Base-by-base conservation (phyloP, 495 filamentous ascomycete species). In the Aspergillus nanangensis region DNA sequence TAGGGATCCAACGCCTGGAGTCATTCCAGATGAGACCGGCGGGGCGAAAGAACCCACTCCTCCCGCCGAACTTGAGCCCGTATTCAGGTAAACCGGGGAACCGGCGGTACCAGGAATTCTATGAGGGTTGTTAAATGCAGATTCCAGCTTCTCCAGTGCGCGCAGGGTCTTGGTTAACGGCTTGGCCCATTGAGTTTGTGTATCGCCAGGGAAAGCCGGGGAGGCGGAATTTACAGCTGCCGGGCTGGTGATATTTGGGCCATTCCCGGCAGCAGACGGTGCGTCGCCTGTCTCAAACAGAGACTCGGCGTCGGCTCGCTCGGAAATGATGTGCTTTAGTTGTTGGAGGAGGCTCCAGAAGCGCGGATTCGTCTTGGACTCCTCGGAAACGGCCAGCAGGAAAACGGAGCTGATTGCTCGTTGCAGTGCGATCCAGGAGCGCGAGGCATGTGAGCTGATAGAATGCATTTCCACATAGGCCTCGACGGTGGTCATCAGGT, bases 331-430 rank as follows among this genome's bases (percentile, higher is more conserved):
- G 14, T 53, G 41, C 38, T 75, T 71, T 2, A 75, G 57, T 23
- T 61, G 55, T 20, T 56, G 65, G n/a, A 75, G 47, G 4, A 73
- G 57, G 15, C 47, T 53, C 69, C 65, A 71, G 10, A 71, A 66
- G 3, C 51, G 61, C 0, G 69, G 50, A 8, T 71, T 63, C 4
- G 57, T 55, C 40, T 73, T 71, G 10, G 62, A 62, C 45, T 73
- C 71, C 10, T 72, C 71, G 13, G 68, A 61, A 14, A 76, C 69
- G 5, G 70, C 70, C 2, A 76, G 60, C 1, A 76, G 51, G 47
- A 76, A 74, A 8, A 72, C 69, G 2, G 70, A 69, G 50, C 67
- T 72, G 45, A 76, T 70, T 24, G 72, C 71, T 39, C 72, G 67
- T 34, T 76, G 72, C 11, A 74, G 48, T 7, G 64, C 54, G 48